phyloP scores from a whole-genome alignment of 345 rosid genomes.

The Hibiscus trionum region DNA sequence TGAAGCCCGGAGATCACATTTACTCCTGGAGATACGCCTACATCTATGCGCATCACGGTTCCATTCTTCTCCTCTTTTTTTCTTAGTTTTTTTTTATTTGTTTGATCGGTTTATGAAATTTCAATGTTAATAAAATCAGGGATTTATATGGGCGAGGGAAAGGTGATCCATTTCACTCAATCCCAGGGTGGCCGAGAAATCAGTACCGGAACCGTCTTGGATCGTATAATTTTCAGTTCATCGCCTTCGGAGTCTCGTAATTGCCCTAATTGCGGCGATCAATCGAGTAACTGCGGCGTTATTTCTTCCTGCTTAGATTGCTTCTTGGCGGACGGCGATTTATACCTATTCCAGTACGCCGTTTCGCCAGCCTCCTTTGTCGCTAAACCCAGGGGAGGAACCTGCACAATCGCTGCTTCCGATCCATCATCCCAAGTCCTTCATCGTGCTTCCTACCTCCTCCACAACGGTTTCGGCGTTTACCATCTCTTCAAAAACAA shows the following conservation, averaged over 20 bases:
- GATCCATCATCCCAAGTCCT: slow-evolving; percentile 53
- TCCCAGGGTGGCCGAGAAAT: slow-evolving; percentile 37
- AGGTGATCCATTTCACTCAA: slow-evolving; percentile 71
- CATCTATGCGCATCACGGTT: slow-evolving; percentile 75
- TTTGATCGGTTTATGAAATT: neutral
- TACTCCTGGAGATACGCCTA: slow-evolving; percentile 73
- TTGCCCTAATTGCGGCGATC: slow-evolving; percentile 52
- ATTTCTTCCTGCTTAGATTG: slow-evolving; percentile 64
- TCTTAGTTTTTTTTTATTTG: neutral
- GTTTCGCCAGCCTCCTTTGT: slow-evolving; percentile 41
- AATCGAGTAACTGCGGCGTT: slow-evolving; percentile 41
- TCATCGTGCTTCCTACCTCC: slow-evolving; percentile 49
- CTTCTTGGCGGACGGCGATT: slow-evolving; percentile 54
- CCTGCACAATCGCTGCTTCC: slow-evolving; percentile 57
- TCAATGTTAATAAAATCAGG: slow-evolving; percentile 25
- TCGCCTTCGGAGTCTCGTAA: slow-evolving; percentile 29
- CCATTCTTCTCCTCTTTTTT: neutral
- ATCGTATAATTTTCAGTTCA: slow-evolving; percentile 44
- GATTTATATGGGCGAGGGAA: slow-evolving; percentile 53
- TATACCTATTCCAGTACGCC: slow-evolving; percentile 49
- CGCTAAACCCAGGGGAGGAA: slow-evolving; percentile 68
- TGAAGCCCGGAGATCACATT: slow-evolving; percentile 71
- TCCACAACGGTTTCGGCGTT: slow-evolving; percentile 58
- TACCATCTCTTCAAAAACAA: slow-evolving; percentile 61
- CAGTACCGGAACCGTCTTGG: slow-evolving; percentile 57